Base-by-base conservation (phyloP, 495 filamentous ascomycete species). In the Talaromyces trachyspermus region DNA sequence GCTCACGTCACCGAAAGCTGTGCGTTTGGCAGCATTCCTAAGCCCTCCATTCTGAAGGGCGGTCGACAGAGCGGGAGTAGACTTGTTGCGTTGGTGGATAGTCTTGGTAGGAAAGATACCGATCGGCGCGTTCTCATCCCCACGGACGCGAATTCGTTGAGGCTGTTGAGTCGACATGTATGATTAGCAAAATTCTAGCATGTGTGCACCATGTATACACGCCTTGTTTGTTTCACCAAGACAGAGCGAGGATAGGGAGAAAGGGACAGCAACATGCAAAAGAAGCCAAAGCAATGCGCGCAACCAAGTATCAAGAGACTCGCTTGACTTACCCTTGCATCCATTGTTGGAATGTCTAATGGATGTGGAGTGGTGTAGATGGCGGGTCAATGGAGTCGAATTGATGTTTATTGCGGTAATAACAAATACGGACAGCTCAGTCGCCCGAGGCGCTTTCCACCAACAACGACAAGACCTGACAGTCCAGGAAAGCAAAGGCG, bases 71-170 rank as follows among this genome's bases (percentile, higher is more conserved):
- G 82, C 84, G 17, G 85, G 75, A 7, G 79, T 83, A 0, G 88
- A 92, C 64, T 90, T 95, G 69, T 88, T 84, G 20, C 82, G 83
- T 56, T 91, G 83, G 54, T 89, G 86, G 47, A 85, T 63, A 22
- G 76, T 62, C 60, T 83, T 87, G 51, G 74, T 73, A 38, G 69
- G 51, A 12, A 66, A 59, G n/a, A 68, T 48, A 18, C 67, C 55
- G 38, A 77, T 63, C 15, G 79, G 71, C 18, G 71, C 71, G 62
- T 91, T 90, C 65, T 97, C 92, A 69, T 89, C 86, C 54, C 81
- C 75, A 54, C 74, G 72, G 50, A 79, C 71, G 59, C 78, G 78
- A 56, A 84, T 62, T 60, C 89, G 79, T 61, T 85, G 85, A 45
- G 89, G 88, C 88, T 94, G 62, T 42, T 52, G 45, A 14, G 30